phyloP scores from a whole-genome alignment of 805 yeast genomes.

The Candida schatavii region DNA sequence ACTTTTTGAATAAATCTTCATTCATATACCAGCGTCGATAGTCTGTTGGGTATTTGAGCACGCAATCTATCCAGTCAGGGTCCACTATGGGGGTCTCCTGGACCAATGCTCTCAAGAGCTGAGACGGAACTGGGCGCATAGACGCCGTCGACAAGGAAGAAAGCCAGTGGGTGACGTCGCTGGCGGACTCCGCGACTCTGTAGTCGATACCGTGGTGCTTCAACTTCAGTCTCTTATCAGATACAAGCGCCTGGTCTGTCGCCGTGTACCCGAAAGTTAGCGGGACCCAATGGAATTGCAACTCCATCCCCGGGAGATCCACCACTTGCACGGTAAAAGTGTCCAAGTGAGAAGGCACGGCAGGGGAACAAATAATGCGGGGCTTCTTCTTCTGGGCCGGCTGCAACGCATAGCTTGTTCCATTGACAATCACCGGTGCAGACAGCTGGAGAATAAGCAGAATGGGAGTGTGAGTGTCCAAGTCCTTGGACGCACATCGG shows the following conservation, averaged over 20 bases:
- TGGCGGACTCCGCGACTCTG: not conserved
- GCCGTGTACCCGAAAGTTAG: not conserved
- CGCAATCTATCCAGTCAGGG: not conserved
- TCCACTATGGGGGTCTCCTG: not conserved
- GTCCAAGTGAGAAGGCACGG: not conserved
- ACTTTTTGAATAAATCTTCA: not conserved
- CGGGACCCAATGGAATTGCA: not conserved
- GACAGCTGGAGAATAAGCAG: not conserved
- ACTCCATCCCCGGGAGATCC: not conserved
- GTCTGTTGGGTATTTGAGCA: not conserved
- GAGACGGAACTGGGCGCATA: not conserved
- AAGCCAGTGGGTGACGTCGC: not conserved
- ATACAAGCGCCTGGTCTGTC: not conserved
- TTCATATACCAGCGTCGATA: not conserved
- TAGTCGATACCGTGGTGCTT: not conserved
- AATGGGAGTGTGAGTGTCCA: not conserved
- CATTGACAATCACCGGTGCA: not conserved
- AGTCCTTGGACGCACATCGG: not conserved
- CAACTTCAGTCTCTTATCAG: not conserved
- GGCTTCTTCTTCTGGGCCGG: not conserved
- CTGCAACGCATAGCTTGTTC: not conserved
- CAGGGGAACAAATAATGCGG: not conserved
- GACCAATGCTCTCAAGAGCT: not conserved
- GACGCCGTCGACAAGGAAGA: not conserved
- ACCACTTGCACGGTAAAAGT: not conserved